Base-by-base conservation (phyloP, 2,329 filamentous ascomycete genomes). In the Beauveria pseudobassiana region DNA sequence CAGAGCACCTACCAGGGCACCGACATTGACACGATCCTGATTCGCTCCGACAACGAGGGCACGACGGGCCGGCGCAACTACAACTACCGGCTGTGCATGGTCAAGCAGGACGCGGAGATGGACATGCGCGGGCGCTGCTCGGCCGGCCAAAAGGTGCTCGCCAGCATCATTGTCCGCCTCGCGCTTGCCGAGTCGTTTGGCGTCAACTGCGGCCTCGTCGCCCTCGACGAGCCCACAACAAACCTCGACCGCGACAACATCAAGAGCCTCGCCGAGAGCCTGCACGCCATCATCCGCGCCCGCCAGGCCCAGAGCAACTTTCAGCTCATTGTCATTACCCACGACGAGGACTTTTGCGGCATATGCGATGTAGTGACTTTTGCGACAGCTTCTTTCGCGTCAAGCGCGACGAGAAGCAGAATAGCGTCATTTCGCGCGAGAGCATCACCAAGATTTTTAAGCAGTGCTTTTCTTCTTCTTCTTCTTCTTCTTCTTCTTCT, bases 101-200 rank as follows among this genome's bases (percentile, higher is more conserved):
- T 96, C 68, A 99, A 99, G 78, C 89, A 93, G 72, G 92, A 96
- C 70, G 91, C 90, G 0, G 95, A 99, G 75, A 96, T 99, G 92
- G 95, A 99, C 77, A 99, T 99, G 95, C 91, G 95, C 65, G 96
- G 95, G 1, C 90, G 95, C 61, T 99, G 95, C 80, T 96, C 90
- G 67, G 95, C 95, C 1, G 95, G 95, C 3, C 95, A 99, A 74
- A 97, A 96, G 76, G 93, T 99, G 30, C 85, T 99, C 30, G 95
- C 95, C 5, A 92, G 88, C 74, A 99, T 99, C 77, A 96, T 99
- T 75, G 97, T 99, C 74, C 93, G 95, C 1, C 84, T 99, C 30
- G 95, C 96, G 14, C 84, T 99, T 52, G 95, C 95, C 3, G 95
- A 99, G 75, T 96, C 92, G 68, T 99, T 99, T 72, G 95, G 95